phyloP scores from a whole-genome alignment of 768 basidiomycete species.

The Boletales sp. region DNA sequence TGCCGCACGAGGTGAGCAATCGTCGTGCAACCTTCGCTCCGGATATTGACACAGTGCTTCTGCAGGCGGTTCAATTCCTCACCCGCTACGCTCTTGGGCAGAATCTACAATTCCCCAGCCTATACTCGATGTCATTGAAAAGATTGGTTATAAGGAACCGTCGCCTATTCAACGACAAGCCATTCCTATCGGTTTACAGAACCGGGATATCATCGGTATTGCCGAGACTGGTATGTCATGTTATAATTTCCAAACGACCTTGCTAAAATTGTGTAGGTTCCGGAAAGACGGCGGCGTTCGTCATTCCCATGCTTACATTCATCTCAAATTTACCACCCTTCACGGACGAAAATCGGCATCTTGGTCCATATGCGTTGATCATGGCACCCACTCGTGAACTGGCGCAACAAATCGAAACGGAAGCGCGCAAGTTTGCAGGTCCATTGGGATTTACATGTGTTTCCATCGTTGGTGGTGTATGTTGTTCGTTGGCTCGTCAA shows the following conservation, averaged over 20 bases:
- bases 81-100: conserved; percentile 88
- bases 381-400: conserved; percentile 97
- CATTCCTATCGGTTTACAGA: conserved; percentile 97
- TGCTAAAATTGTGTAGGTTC: conserved; percentile 57
- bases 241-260: background rate
- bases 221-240: conserved; percentile 84
- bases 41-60: conserved; percentile 1
- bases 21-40: background rate
- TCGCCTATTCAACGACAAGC: conserved; percentile 97
- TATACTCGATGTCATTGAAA: conserved; percentile 81
- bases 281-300: conserved; percentile 98
- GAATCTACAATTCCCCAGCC: conserved; percentile 80
- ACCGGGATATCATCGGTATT: conserved; percentile 96
- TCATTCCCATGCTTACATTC: conserved; percentile 96
- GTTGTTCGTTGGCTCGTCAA: conserved; percentile 6
- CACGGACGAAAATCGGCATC: conserved; percentile 88
- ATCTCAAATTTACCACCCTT: conserved; percentile 84
- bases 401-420: conserved; percentile 94
- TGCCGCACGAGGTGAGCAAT: conserved; percentile 70
- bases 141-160: conserved; percentile 95
- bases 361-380: conserved; percentile 92
- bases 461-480: conserved; percentile 95
- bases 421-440: conserved; percentile 86
- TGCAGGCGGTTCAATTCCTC: conserved; percentile 87
- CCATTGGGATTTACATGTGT: conserved; percentile 92